These are phyloP conservation scores for Sideroxylon spinosum DNA, from an alignment of 179 eudicot species.

Conservation along the genomic window DNA sequence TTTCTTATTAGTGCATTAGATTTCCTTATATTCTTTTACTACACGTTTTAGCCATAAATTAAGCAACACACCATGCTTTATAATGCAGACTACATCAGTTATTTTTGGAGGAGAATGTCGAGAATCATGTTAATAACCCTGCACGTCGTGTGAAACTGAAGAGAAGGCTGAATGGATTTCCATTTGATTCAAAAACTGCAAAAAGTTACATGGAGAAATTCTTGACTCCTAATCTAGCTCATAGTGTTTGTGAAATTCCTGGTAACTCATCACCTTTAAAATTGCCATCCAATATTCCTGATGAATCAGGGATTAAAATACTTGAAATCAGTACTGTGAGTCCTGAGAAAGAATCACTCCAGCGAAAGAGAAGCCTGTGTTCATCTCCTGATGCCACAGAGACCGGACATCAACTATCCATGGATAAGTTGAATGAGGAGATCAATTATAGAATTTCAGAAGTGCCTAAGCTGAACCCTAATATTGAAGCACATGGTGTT, in stretches of 20 bases:
- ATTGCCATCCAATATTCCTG: slow-evolving; percentile 30
- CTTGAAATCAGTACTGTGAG: slow-evolving; percentile 43
- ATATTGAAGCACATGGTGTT: slow-evolving; percentile 11
- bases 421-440: slow-evolving; percentile 31
- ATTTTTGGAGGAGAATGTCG: slow-evolving; percentile 81
- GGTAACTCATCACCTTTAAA: slow-evolving; percentile 40
- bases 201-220: slow-evolving; percentile 84
- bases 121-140: slow-evolving; percentile 58
- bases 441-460: slow-evolving; percentile 20
- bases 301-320: slow-evolving; percentile 47
- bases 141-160: slow-evolving; percentile 77
- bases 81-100: slow-evolving; percentile 79
- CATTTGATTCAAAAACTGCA: slow-evolving; percentile 45
- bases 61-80: slow-evolving; percentile 16
- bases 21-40: slow-evolving; percentile 4
- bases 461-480: slow-evolving; percentile 20
- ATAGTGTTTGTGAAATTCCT: slow-evolving; percentile 45
- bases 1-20: slow-evolving; percentile 9
- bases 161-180: slow-evolving; percentile 75
- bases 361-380: slow-evolving; percentile 33
- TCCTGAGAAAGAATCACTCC: slow-evolving; percentile 36
- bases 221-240: slow-evolving; percentile 54
- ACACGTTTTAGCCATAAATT: slow-evolving; percentile 1
- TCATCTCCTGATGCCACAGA: slow-evolving; percentile 42
- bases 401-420: slow-evolving; percentile 27